Base-by-base conservation (phyloP, 371 early-diverging fungal genomes). In the Paraphysoderma sedebokerense region DNA sequence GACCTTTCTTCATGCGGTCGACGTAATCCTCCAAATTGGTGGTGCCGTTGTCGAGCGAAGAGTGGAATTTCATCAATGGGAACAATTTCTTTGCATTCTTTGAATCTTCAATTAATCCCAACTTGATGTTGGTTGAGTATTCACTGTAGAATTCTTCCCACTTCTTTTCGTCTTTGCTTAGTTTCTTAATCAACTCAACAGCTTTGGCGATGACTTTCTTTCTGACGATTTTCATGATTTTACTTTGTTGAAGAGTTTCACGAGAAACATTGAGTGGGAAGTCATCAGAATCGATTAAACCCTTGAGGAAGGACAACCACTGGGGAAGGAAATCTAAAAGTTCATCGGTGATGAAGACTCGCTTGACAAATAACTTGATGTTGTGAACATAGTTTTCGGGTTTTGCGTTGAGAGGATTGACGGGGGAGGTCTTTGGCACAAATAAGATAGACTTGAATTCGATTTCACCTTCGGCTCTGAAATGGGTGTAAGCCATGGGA, bases 261-360 rank as follows among this genome's bases (percentile, higher is more conserved):
- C 98, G 81, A 2, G 92, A 90, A 2, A 98, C 87, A 53, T 92
- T 93, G 31, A 98, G 61, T 2, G 98, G 91, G 50, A 96, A 63
- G 58, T 98, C 93, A 54, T 89, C 88, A 3, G 85, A 81, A 59
- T 91, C 87, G 7, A 98, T 82, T 22, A 92, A 65, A 32, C 89
- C 95, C 57, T 77, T 76, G 32, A 82, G 46, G 65, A 82, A 82
- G 6, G 66, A 61, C 27, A 79, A 66, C 71, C 70, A 88, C 47
- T 65, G 70, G 49, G 79, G 91, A 61, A 81, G 56, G 52, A 83
- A 67, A 28, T 81, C 70, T 44, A 69, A 70, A 20, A 76, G 75
- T 23, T 92, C 92, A 46, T 92, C 93, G 12, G 90, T 89, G 54
- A 98, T 89, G 62, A 95, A 93, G 7, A 98, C 92, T 46, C 88